phyloP scores from a whole-genome alignment of 2,329 filamentous ascomycete genomes.

The Cercospora janseana region DNA sequence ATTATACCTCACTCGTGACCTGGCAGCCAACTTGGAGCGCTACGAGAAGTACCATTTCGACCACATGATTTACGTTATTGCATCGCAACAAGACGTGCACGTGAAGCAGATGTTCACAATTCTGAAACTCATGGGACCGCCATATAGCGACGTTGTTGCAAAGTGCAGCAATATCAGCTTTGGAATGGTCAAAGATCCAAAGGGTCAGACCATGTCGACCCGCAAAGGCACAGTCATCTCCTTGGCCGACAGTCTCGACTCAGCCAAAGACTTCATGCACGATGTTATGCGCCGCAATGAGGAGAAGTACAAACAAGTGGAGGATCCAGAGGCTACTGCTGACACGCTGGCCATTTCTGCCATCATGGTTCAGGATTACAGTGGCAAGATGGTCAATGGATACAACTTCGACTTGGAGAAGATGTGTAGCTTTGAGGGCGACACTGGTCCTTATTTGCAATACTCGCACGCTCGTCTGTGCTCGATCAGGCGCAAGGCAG shows the following conservation, averaged over 20 bases:
- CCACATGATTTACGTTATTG: constrained; percentile 67
- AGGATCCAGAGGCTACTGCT: constrained; percentile 74
- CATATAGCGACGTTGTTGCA: constrained; percentile 54
- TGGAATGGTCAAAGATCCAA: constrained; percentile 56
- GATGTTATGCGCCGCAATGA: constrained; percentile 92
- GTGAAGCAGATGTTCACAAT: constrained; percentile 65
- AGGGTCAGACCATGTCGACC: constrained; percentile 59
- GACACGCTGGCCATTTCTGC: constrained; percentile 89
- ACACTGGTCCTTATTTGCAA: constrained; percentile 82
- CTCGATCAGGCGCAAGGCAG: constrained; percentile 58
- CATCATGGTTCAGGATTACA: constrained; percentile 99
- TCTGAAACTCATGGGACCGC: constrained; percentile 59
- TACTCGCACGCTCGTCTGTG: constrained; percentile 73
- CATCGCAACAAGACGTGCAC: constrained; percentile 64
- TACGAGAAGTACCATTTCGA: constrained; percentile 62
- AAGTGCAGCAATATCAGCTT: constrained; percentile 65
- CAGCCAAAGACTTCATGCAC: constrained; percentile 91
- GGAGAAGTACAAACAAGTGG: constrained; percentile 85
- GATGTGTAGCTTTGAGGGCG: constrained; percentile 81
- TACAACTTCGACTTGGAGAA: constrained; percentile 75
- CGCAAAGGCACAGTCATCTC: constrained; percentile 55
- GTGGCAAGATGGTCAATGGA: constrained; percentile 77
- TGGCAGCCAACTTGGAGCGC: constrained; percentile 64
- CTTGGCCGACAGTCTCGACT: constrained; percentile 51
- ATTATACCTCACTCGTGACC: constrained; percentile 67